Percentiles rank a stretch among this genome's conserved stretches.
These are phyloP conservation scores for Phialophora chinensis DNA, from an alignment of 2,329 filamentous ascomycete species.

Conservation along the genomic window DNA sequence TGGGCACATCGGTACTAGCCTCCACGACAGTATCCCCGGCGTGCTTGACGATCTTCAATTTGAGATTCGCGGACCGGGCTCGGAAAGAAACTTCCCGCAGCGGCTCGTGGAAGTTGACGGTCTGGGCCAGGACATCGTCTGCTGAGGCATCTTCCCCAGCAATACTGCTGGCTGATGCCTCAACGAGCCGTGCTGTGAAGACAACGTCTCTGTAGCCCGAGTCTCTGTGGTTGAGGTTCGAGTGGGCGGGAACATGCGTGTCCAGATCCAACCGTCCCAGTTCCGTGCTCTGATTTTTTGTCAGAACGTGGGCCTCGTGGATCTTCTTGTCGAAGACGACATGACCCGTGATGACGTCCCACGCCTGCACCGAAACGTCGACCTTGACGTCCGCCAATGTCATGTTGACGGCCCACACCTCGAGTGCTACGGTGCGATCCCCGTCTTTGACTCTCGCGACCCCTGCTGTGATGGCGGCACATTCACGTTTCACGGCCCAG, in stretches of 20 bases:
- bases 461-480: slow-evolving; percentile 63
- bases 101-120: slow-evolving; percentile 12
- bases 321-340: background rate
- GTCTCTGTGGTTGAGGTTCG: background rate
- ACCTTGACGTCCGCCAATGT: background rate
- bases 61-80: background rate
- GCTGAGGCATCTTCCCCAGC: background rate
- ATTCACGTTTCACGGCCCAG: slow-evolving; percentile 63
- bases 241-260: background rate
- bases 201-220: slow-evolving; percentile 1
- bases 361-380: slow-evolving; percentile 6
- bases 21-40: background rate
- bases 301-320: background rate
- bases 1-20: slow-evolving; percentile 3
- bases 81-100: slow-evolving; percentile 11
- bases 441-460: slow-evolving; percentile 42
- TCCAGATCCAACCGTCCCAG: slow-evolving; percentile 11
- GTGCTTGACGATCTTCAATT: slow-evolving; percentile 3
- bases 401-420: slow-evolving; percentile 16
- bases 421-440: background rate
- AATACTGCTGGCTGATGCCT: background rate
- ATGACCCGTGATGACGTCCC: slow-evolving; percentile 7
- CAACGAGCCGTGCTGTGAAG: slow-evolving; percentile 6
- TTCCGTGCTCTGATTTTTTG: slow-evolving; percentile 18
- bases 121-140: slow-evolving; percentile 2